phyloP scores from a whole-genome alignment of 1,284 basidiomycete genomes.

The Cryptococcus neoformans region DNA sequence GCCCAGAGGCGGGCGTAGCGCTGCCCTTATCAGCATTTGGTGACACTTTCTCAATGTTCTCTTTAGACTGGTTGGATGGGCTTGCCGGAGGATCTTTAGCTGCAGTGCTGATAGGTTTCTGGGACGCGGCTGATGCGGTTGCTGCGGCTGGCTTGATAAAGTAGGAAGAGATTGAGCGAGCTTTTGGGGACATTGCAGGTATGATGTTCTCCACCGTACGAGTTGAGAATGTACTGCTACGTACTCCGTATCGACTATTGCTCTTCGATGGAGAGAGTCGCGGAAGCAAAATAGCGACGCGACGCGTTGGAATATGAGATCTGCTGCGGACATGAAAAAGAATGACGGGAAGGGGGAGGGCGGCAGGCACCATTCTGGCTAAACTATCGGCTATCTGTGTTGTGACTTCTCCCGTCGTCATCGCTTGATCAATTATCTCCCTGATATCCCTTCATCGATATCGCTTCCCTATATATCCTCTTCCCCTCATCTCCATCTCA shows the following conservation, averaged over 20 bases:
- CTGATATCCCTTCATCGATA: neutral
- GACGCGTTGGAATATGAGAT: no score
- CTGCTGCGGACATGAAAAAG: no score
- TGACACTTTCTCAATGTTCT: no score
- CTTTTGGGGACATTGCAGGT: slow-evolving; percentile 23
- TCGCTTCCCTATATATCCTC: neutral
- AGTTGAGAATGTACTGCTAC: no score
- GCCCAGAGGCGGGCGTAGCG: neutral
- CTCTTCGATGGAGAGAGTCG: no score
- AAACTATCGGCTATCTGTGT: no score
- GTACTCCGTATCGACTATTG: no score
- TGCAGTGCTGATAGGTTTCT: neutral
- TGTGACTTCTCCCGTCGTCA: no score
- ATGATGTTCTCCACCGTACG: no score
- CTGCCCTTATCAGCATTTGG: neutral
- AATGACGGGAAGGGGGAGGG: no score
- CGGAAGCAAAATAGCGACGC: no score
- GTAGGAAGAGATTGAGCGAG: slow-evolving; percentile 24
- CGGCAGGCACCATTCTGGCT: no score
- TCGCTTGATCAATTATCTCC: neutral
- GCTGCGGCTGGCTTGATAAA: slow-evolving; percentile 17
- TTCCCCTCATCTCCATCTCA: neutral
- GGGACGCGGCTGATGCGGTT: neutral
- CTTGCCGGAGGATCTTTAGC: neutral
- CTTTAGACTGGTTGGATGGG: neutral